Evolutionary conservation across 2,329 filamentous ascomycete genomes (phyloP).

Genomic region (Teratosphaeria pseudoeucalypti): DNA sequence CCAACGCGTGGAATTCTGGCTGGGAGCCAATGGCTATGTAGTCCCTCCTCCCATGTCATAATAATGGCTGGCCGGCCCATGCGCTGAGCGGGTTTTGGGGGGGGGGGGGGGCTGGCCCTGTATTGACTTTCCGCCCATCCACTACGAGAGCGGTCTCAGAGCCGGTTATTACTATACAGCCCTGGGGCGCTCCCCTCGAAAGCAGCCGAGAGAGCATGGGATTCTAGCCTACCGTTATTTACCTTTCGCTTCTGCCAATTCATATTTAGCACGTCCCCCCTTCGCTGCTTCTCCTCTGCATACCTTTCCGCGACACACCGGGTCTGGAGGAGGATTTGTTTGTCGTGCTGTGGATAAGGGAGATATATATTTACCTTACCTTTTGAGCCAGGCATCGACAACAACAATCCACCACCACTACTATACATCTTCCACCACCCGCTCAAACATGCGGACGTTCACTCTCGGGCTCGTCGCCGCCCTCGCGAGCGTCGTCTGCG

Average conservation of each 20-base stretch:
- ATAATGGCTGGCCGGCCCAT: not conserved
- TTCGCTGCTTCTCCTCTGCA: not conserved
- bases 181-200: not conserved
- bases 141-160: not conserved
- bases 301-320: not conserved
- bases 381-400: not conserved
- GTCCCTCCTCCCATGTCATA: too few species aligned
- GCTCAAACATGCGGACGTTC: constrained; percentile 10
- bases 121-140: not conserved
- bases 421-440: not conserved
- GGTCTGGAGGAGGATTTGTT: not conserved
- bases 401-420: not conserved
- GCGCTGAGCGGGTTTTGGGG: not conserved
- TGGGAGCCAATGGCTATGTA: too few species aligned
- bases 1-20: not conserved
- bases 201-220: not conserved
- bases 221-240: not conserved
- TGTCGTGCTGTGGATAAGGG: not conserved
- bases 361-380: too few species aligned
- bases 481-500: constrained; percentile 10
- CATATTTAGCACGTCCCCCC: not conserved
- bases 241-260: not conserved
- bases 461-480: constrained; percentile 9
- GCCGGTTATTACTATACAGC: not conserved
- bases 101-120: not conserved